A percentile compares a stretch with the other conserved stretches of the same genome.
These are phyloP conservation scores for Mollisiaceae sp. DNA, from an alignment of 2,329 filamentous ascomycete species.

Conservation along the genomic window DNA sequence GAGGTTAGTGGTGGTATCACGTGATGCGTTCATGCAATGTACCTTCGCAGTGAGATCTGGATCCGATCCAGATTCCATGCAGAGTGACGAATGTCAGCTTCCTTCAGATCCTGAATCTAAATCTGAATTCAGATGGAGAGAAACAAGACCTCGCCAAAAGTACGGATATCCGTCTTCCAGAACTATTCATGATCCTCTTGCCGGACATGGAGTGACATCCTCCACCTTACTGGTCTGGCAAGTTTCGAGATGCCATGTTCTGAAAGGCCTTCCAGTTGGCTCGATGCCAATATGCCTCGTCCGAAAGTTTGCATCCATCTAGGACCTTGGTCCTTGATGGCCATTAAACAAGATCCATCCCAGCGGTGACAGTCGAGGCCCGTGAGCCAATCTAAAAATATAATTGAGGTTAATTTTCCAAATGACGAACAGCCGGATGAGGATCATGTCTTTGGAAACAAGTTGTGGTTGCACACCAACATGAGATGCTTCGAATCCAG, in stretches of 20 bases:
- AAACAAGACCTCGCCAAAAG: background rate
- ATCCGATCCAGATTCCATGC: background rate
- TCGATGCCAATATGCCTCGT: background rate
- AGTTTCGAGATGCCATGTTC: background rate
- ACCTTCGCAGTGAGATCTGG: background rate
- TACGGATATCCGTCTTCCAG: background rate
- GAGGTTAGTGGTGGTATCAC: background rate
- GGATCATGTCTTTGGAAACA: constrained; percentile 4
- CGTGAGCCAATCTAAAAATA: constrained; percentile 9
- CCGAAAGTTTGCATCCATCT: background rate
- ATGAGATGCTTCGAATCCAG: background rate
- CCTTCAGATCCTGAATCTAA: background rate
- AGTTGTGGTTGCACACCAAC: background rate
- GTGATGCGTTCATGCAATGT: background rate
- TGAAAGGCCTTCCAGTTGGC: background rate
- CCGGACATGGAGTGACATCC: background rate
- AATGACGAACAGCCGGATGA: constrained; percentile 7
- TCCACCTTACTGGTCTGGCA: background rate
- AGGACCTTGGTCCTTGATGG: background rate
- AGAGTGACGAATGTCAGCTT: background rate
- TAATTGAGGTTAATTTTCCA: background rate
- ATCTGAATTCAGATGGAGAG: background rate
- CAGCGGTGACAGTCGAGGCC: background rate
- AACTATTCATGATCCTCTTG: background rate
- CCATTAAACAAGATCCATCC: background rate